These are phyloP conservation scores for Marchantia paleacea DNA, from an alignment of 225 moss, liverwort and hornwort genomes.

Conservation along the genomic window DNA sequence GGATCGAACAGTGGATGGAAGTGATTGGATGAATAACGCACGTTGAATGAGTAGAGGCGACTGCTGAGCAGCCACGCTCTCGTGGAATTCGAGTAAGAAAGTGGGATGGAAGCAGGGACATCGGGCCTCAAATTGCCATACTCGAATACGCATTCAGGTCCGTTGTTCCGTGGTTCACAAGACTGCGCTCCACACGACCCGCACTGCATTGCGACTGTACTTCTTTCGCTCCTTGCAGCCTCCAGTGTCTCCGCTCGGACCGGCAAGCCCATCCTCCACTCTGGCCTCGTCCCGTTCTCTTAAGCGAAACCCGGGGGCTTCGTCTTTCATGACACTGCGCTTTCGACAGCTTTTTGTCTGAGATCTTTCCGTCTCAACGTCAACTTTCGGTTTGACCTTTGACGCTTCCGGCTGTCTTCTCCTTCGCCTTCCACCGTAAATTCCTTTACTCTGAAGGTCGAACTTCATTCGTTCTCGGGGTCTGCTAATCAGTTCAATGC, in stretches of 20 bases:
- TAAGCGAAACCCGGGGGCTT: neutral
- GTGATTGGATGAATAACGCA: constrained; percentile 6
- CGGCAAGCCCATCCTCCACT: constrained; percentile 26
- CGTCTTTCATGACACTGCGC: too few relatives aligned
- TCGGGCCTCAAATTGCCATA: constrained; percentile 82
- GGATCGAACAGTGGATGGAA: neutral
- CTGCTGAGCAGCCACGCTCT: constrained; percentile 77
- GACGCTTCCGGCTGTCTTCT: constrained; percentile 5
- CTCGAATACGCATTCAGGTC: constrained; percentile 50
- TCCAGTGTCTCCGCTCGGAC: constrained; percentile 12
- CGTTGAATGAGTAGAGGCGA: constrained; percentile 62
- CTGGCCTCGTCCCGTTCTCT: neutral
- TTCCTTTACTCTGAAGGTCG: neutral
- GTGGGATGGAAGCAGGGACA: constrained; percentile 47
- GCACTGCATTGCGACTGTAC: constrained; percentile 6
- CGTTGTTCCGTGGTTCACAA: neutral
- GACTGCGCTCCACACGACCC: neutral
- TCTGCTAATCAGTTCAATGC: too few relatives aligned
- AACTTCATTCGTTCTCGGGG: too few relatives aligned
- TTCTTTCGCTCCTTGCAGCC: constrained; percentile 5
- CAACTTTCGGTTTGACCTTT: neutral
- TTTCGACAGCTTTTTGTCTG: too few relatives aligned
- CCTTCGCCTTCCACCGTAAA: neutral
- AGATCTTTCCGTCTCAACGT: neutral
- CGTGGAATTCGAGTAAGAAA: constrained; percentile 43